Base-by-base conservation (phyloP, 129 eudicot genomes). In the Gnaphalium uliginosum region DNA sequence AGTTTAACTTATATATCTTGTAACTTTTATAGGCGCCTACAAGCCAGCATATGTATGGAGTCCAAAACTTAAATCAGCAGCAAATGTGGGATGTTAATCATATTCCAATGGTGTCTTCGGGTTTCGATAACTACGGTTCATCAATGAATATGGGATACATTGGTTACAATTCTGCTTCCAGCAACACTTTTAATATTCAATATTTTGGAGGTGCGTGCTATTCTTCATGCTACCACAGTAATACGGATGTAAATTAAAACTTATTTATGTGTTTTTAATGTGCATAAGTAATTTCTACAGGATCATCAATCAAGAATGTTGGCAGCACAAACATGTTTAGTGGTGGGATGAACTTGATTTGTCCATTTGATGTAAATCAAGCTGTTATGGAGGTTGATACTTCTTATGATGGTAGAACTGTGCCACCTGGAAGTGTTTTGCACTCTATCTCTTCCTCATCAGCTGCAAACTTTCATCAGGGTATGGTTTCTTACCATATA, bases 181-280 rank as follows among this genome's bases (percentile, higher is more conserved):
- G 14, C 56, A 73, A 26, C 66, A 30, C 29, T 13, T 27, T 67
- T 8, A 41, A 68, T 56, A 26, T 64, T 54, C 66, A 59, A 15
- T 68, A 27, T 69, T 72, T 33, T 53, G 69, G 62, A 41, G 84
- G 84, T 87, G 32, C 26, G 68, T 79, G 26, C 2, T 53, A 68
- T 24, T 69, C 54, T 60, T 26, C 48, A 58, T 18, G 8, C 53
- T 7, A n/a, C 8, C n/a, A 53, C 22, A n/a, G 10, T 14, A 17
- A 17, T n/a, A 19, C 2, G 66, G 64, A 6, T 65, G 24, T 23
- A 21, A 5, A 62, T 18, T 32, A 13, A 32, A 15, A 23, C 39
- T 33, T 58, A 59, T 21, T 21, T 19, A 22, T 27, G 60, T 25
- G 51, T 22, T 50, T 21, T 30, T 66, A 37, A 76, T 73, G 30